Percentiles rank a stretch among this genome's conserved stretches.
phyloP scores from a whole-genome alignment of 257 asterid species.

The Mentha longifolia region DNA sequence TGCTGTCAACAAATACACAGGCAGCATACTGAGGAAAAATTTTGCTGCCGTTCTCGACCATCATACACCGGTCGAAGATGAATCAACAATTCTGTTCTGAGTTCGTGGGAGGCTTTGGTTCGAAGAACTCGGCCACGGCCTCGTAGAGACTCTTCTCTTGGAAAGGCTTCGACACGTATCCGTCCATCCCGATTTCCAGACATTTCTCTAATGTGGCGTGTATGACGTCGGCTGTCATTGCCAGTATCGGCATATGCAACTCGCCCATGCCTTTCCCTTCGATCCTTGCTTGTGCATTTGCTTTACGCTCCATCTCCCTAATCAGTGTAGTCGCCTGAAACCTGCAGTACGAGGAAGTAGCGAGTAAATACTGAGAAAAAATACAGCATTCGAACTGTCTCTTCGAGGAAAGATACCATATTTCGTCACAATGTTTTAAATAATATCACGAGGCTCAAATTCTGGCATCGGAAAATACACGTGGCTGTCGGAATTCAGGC shows the following conservation, averaged over 20 bases:
- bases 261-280: conserved; percentile 15
- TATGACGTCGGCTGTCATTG: conserved; percentile 96
- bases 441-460: too few species aligned
- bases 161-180: conserved; percentile 88
- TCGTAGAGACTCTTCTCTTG: conserved; percentile 81
- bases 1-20: conserved; percentile 7
- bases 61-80: neutral
- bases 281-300: conserved; percentile 42
- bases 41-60: conserved; percentile 33
- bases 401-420: too few species aligned
- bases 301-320: conserved; percentile 67
- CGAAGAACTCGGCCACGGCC: conserved; percentile 80
- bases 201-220: conserved; percentile 83
- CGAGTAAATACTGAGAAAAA: neutral
- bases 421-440: too few species aligned
- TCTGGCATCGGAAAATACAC: too few species aligned
- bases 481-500: too few species aligned
- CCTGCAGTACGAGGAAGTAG: conserved; percentile 42
- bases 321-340: conserved; percentile 85
- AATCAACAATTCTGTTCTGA: conserved; percentile 29
- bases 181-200: conserved; percentile 81
- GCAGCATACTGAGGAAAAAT: conserved; percentile 51
- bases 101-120: conserved; percentile 41
- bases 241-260: conserved; percentile 86
- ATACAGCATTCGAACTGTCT: too few species aligned